Evolutionary conservation across 352 stramenopile species (phyloP), one percentile per base, ranked within the genome.

Genomic region (Phytopythium montanum): DNA sequence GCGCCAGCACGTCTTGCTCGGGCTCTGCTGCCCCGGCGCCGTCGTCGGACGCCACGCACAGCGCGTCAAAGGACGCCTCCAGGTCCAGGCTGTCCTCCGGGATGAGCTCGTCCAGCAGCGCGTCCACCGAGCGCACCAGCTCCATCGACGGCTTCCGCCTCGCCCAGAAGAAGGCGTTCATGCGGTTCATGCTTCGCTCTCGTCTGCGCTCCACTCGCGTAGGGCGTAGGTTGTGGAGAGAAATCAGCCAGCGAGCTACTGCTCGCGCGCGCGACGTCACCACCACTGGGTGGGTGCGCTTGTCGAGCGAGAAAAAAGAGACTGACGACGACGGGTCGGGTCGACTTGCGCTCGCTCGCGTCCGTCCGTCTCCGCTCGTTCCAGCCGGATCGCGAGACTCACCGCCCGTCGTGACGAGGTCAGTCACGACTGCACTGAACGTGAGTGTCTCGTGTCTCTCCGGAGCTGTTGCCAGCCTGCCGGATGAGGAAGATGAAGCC

Each of bases 131-230:
- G 57, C 79, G 79, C 62, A 92, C 81, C 59, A 92, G 73, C 61
- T 92, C 82, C 50, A 81, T 81, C 16, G 79, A 87, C 38, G 82
- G 78, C 65, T 90, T 89, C 16, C 81, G 62, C 14, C 80, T 75
- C 12, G 80, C 74, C 80, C 82, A 92, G 62, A 92, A 90, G 68
- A 92, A 92, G 9, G 82, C 83, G 69, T 92, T 92, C 75, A 92
- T 78, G 38, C 65, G 74, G 64, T 78, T 72, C 70, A 78, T 78
- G 10, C 23, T 38, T 21, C 44, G 39, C n/a, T 38, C 33, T 38
- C 33, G 33, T 12, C 14, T 38, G 29, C 5, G 29, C 18, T 7
- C 4, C 10, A 46, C 19, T 46, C 14, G 34, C 34, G 34, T 13
- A 41, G 36, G 19, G 36, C 36, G 36, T n/a, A n/a, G n/a, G n/a